phyloP scores from a whole-genome alignment of 495 filamentous ascomycete species.

The Penicillium cinerascens region DNA sequence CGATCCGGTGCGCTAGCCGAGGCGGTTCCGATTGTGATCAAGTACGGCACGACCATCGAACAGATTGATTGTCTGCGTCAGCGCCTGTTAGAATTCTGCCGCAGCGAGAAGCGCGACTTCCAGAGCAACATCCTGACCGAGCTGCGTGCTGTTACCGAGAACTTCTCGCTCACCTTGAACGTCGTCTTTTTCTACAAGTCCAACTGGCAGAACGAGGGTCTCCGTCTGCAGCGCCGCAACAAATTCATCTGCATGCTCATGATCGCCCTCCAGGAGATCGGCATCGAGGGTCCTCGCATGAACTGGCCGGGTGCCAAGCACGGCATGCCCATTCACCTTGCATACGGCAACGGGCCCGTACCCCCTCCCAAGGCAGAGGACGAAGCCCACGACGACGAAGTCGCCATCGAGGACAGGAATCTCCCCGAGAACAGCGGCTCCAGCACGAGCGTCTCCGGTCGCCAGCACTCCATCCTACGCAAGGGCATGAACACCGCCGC shows the following conservation, averaged over 20 bases:
- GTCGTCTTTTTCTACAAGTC: conserved; percentile 98
- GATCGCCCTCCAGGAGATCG: conserved; percentile 77
- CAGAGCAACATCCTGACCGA: conserved; percentile 89
- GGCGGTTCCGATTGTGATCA: conserved; percentile 76
- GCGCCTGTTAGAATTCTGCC: conserved; percentile 81
- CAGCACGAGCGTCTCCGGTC: conserved; percentile 23
- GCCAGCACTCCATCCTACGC: conserved; percentile 54
- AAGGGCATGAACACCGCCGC: conserved; percentile 40
- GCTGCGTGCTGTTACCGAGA: conserved; percentile 62
- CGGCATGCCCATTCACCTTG: conserved; percentile 57
- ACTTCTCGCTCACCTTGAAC: conserved; percentile 77
- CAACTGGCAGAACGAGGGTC: conserved; percentile 88
- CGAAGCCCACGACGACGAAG: conserved; percentile 14
- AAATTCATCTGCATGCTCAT: conserved; percentile 94
- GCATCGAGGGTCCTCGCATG: conserved; percentile 82
- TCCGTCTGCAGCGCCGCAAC: conserved; percentile 86
- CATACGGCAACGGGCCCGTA: conserved; percentile 34
- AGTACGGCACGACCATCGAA: conserved; percentile 83
- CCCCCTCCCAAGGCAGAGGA: conserved; percentile 7
- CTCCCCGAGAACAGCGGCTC: conserved; percentile 28
- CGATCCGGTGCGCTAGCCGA: conserved; percentile 87
- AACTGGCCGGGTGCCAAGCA: conserved; percentile 65
- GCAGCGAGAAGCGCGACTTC: conserved; percentile 86
- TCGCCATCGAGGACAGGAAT: conserved; percentile 14
- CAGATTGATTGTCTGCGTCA: conserved; percentile 82